A percentile compares a stretch with the other conserved stretches of the same genome.
Conservation (phyloP, 169 alveolate genomes). For the Plasmodium relictum region DNA sequence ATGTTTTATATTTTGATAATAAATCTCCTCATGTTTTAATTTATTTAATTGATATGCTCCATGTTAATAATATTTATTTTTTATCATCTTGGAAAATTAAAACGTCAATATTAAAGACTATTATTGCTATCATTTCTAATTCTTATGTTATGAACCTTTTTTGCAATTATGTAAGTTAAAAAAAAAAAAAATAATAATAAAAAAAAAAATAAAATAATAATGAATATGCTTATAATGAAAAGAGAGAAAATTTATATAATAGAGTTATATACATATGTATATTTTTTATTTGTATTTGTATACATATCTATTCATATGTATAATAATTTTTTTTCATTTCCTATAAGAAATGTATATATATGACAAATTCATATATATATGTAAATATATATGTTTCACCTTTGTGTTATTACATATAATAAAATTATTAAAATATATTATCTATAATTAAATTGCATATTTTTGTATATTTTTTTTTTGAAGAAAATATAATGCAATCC, state of each 20-base stretch:
- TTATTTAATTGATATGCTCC: constrained; percentile 46
- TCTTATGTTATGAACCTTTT: constrained; percentile 65
- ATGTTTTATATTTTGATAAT: constrained; percentile 23
- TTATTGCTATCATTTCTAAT: constrained; percentile 61
- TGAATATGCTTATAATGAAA: not conserved
- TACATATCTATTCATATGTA: not conserved
- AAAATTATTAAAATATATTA: not conserved
- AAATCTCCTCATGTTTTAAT: constrained; percentile 46
- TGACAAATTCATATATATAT: not conserved
- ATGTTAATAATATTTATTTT: constrained; percentile 38
- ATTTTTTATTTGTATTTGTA: not conserved
- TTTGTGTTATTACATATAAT: not conserved
- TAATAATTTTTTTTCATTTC: not conserved
- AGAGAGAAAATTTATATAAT: not conserved
- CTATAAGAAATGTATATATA: not conserved
- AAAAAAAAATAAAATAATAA: constrained; percentile 8
- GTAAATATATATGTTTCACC: not conserved
- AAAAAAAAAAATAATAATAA: constrained; percentile 14
- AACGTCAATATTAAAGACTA: constrained; percentile 54
- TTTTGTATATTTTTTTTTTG: not conserved
- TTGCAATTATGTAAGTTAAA: constrained; percentile 73
- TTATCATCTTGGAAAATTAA: constrained; percentile 75
- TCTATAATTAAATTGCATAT: not conserved
- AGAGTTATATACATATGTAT: not conserved
- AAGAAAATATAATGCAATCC: not conserved